Percentiles rank a stretch among this genome's conserved stretches.
Evolutionary conservation across 1,284 basidiomycete species (phyloP).

Genomic region (Cystobasidium sp.): DNA sequence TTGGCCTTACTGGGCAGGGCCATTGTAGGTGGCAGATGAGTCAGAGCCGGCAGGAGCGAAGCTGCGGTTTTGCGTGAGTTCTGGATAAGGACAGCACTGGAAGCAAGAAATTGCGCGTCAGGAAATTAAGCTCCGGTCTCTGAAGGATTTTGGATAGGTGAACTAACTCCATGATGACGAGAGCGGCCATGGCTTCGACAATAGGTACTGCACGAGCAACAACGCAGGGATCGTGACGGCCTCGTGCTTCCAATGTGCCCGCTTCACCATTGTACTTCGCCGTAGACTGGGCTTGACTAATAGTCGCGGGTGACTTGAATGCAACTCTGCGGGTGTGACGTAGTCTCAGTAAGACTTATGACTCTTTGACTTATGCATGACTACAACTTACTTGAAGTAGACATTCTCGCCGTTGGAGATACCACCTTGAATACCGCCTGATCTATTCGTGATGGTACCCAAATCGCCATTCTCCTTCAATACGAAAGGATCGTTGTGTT

Average conservation of each 20-base stretch:
- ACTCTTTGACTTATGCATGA: neutral
- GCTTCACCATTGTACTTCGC: slow-evolving; percentile 89
- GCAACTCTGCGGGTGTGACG: slow-evolving; percentile 67
- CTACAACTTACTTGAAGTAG: slow-evolving; percentile 79
- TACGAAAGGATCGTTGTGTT: slow-evolving; percentile 91
- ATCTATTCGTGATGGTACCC: slow-evolving; percentile 91
- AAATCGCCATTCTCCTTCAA: slow-evolving; percentile 70
- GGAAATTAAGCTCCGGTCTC: neutral
- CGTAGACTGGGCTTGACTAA: slow-evolving; percentile 87
- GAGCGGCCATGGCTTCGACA: slow-evolving; percentile 95
- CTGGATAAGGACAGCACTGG: slow-evolving; percentile 76
- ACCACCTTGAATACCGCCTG: slow-evolving; percentile 95
- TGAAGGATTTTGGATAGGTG: neutral
- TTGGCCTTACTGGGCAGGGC: slow-evolving; percentile 35
- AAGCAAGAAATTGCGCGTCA: neutral
- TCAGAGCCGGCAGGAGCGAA: slow-evolving; percentile 71
- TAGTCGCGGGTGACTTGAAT: slow-evolving; percentile 99
- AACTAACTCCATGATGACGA: slow-evolving; percentile 86
- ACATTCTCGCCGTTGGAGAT: slow-evolving; percentile 97
- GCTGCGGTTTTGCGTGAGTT: slow-evolving; percentile 74
- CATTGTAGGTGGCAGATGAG: slow-evolving; percentile 80
- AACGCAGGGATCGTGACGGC: slow-evolving; percentile 82
- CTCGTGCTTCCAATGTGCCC: slow-evolving; percentile 85
- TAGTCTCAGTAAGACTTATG: neutral
- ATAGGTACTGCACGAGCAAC: slow-evolving; percentile 97